A percentile compares a stretch with the other conserved stretches of the same genome.
These are phyloP conservation scores for Cladophialophora carrionii DNA, from an alignment of 2,329 filamentous ascomycete genomes.

Conservation along the genomic window DNA sequence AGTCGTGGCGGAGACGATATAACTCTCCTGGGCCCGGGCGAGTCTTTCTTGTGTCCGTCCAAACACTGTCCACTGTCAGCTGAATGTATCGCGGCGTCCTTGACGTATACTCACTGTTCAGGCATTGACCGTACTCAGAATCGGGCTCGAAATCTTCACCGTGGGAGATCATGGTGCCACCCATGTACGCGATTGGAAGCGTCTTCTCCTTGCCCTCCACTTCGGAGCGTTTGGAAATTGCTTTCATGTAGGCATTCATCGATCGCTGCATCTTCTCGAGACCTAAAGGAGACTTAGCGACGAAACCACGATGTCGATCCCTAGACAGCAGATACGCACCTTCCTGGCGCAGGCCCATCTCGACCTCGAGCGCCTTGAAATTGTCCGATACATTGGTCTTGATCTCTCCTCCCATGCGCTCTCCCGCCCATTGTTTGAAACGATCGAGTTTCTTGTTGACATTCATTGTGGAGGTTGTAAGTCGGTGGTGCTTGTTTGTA, in stretches of 20 bases:
- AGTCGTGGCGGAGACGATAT: slow-evolving; percentile 73
- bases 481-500: neutral
- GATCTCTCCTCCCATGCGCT: slow-evolving; percentile 90
- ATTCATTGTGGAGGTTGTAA: slow-evolving; percentile 54
- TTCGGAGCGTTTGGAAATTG: slow-evolving; percentile 80
- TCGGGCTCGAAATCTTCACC: slow-evolving; percentile 90
- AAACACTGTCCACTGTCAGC: slow-evolving; percentile 57
- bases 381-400: slow-evolving; percentile 87
- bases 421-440: slow-evolving; percentile 96
- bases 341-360: slow-evolving; percentile 87
- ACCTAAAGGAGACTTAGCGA: slow-evolving; percentile 57
- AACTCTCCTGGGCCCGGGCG: slow-evolving; percentile 81
- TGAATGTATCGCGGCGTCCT: neutral
- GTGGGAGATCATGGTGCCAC: slow-evolving; percentile 81
- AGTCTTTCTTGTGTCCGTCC: slow-evolving; percentile 87
- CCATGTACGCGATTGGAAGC: slow-evolving; percentile 76
- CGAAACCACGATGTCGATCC: neutral
- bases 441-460: slow-evolving; percentile 89
- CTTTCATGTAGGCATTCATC: slow-evolving; percentile 85
- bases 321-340: slow-evolving; percentile 56
- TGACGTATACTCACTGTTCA: slow-evolving; percentile 62
- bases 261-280: slow-evolving; percentile 88
- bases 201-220: slow-evolving; percentile 86
- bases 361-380: slow-evolving; percentile 84
- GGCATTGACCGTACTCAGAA: slow-evolving; percentile 86